Base-by-base conservation (phyloP, 306 rosid genomes). In the Phaseolus lunatus region DNA sequence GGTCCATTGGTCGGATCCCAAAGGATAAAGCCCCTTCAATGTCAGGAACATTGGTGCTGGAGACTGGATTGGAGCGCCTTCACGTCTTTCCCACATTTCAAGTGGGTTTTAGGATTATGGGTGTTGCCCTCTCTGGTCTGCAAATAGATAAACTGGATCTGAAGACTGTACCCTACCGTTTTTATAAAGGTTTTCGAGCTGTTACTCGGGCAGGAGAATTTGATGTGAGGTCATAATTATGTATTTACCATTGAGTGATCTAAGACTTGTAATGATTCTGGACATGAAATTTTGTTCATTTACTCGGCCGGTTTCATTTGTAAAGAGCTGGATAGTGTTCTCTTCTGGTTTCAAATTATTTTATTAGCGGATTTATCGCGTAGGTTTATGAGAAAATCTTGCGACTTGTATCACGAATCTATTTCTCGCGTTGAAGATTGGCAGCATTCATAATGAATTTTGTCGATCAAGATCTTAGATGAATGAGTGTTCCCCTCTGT, bases 131-230 rank as follows among this genome's bases (percentile, higher is more conserved):
- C 67, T 95, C 98, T 26, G 96, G 97, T 81, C 71, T 95, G 73
- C 88, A 90, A 81, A 91, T 95, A 71, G 97, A 92, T 81, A 95
- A 90, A 41, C 82, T 95, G 47, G 97, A 95, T 79, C 77, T 92
- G 68, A 88, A 85, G 81, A 88, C 83, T 66, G 76, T 88, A 33
- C 97, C 97, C 3, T 83, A 79, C 78, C 88, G 87, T 33, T 88
- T 89, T 19, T 89, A 90, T 84, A 92, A 95, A 89, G 98, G 98
- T 23, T 92, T 95, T 81, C 95, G 97, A 73, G 96, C 96, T 70
- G 89, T 89, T 39, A 95, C 96, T 13, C 86, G 84, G 13, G 97
- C 90, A 7, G 97, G 97, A 41, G 88, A 95, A 69, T 95, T 89
- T 73, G 96, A 95, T 85, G 96, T 95, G 64, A 86, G 98, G 71